Evolutionary conservation across 495 filamentous ascomycete species (phyloP), one percentile per base, ranked within the genome.

Genomic region (Neurospora sp.): DNA sequence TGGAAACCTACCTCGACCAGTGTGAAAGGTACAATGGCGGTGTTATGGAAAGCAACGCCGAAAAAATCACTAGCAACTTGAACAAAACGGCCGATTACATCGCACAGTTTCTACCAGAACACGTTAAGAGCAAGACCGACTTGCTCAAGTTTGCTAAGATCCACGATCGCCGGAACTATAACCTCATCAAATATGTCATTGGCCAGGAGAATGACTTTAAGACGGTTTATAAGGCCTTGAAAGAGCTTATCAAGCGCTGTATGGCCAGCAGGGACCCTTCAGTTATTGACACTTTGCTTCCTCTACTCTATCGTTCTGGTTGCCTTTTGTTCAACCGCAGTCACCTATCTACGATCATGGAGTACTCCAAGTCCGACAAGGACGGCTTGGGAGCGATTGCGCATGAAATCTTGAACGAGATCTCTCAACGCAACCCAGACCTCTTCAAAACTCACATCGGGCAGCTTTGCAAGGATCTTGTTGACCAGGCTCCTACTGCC

Each of bases 1-100:
- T 97, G 73, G 87, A 90, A 38, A 82, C 89, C 18, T 93, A 93
- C 76, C 82, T 98, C 59, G 88, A 91, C 76, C 84, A 89, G 8
- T 98, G 94, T 77, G 94, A 97, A 75, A 87, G 90, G 14, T 96
- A 90, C 82, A 97, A 94, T 83, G 94, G 93, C 35, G 94, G 94
- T 27, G 90, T 94, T 20, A 89, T 92, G 75, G 91, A 94, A 27
- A 88, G 89, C 16, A 87, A 92, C 68, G 91, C 88, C 38, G 88
- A 89, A 12, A 86, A 87, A 74, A 89, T 89, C 71, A 92, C 92
- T 73, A 81, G 83, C 39, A 88, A 91, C 71, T 86, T 98, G 39
- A 88, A 86, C 45, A 86, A 83, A 61, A 84, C 92, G 8, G 87
- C 92, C 69, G 82, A 89, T n/a, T 91, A 89, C 65, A 79, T 97